phyloP scores from a whole-genome alignment of 2,329 filamentous ascomycete species.

The Zasmidium angulare region DNA sequence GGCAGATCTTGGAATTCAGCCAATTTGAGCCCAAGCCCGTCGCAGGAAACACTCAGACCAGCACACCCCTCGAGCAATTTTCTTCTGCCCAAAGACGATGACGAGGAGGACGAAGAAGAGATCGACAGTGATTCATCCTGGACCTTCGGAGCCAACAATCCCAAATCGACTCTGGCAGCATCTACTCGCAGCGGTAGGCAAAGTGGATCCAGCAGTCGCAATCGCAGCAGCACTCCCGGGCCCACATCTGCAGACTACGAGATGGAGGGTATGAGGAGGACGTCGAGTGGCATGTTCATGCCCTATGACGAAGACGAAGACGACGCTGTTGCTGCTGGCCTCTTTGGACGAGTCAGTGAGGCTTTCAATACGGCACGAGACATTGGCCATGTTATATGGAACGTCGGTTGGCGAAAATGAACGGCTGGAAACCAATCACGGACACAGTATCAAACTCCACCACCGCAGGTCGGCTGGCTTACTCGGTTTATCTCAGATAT shows the following conservation, averaged over 20 bases:
- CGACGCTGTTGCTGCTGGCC: slow-evolving; percentile 53
- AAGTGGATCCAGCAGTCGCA: slow-evolving; percentile 34
- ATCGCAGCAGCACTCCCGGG: slow-evolving; percentile 18
- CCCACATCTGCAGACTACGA: slow-evolving; percentile 39
- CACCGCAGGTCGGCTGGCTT: background rate
- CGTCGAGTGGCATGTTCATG: slow-evolving; percentile 88
- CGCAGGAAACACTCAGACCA: slow-evolving; percentile 77
- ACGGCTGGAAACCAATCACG: background rate
- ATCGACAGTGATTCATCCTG: slow-evolving; percentile 30
- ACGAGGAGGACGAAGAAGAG: slow-evolving; percentile 17
- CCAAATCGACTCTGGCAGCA: slow-evolving; percentile 31
- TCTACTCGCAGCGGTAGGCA: slow-evolving; percentile 21
- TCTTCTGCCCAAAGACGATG: slow-evolving; percentile 36
- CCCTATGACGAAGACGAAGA: slow-evolving; percentile 75
- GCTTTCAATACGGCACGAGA: slow-evolving; percentile 67
- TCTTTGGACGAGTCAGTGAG: slow-evolving; percentile 78
- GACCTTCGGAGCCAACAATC: slow-evolving; percentile 37
- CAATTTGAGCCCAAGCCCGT: slow-evolving; percentile 69
- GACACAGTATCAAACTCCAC: background rate
- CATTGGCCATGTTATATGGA: slow-evolving; percentile 67
- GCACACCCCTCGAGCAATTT: slow-evolving; percentile 66
- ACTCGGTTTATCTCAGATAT: background rate
- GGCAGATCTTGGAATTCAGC: slow-evolving; percentile 39
- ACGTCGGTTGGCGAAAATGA: slow-evolving; percentile 62
- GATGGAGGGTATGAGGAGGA: slow-evolving; percentile 69